These are phyloP conservation scores for Globisporangium emineosum DNA, from an alignment of 352 stramenopile species.

Conservation along the genomic window DNA sequence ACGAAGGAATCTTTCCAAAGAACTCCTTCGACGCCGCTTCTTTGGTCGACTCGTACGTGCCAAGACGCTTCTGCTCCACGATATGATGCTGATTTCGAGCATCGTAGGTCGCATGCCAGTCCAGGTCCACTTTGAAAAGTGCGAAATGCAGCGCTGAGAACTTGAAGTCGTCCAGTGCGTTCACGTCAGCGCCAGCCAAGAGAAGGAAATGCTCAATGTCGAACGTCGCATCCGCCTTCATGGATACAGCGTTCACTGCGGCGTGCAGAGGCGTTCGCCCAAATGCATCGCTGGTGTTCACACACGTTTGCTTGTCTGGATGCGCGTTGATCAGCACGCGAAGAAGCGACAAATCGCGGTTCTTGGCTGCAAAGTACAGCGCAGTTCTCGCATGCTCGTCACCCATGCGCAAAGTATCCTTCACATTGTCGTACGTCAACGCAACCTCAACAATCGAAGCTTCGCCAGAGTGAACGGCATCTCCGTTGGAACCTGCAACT, in stretches of 20 bases:
- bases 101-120: constrained; percentile 56
- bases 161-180: constrained; percentile 50
- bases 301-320: constrained; percentile 29
- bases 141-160: constrained; percentile 61
- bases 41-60: constrained; percentile 47
- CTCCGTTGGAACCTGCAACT: background rate
- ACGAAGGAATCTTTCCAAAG: constrained; percentile 32
- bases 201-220: constrained; percentile 65
- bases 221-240: constrained; percentile 67
- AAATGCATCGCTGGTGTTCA: constrained; percentile 48
- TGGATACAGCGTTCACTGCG: constrained; percentile 56
- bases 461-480: background rate
- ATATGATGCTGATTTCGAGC: constrained; percentile 31
- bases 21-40: constrained; percentile 30
- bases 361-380: constrained; percentile 50
- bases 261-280: constrained; percentile 59
- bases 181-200: constrained; percentile 42
- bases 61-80: constrained; percentile 21
- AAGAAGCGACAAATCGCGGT: constrained; percentile 60
- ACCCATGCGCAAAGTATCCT: constrained; percentile 34
- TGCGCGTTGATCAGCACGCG: constrained; percentile 34
- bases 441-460: constrained; percentile 35
- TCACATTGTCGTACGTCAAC: constrained; percentile 39
- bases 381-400: constrained; percentile 46
- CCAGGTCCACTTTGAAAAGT: constrained; percentile 61